These are phyloP conservation scores for Auxenochlorella pyrenoidosa DNA, from an alignment of 139 green algal genomes.

Conservation along the genomic window DNA sequence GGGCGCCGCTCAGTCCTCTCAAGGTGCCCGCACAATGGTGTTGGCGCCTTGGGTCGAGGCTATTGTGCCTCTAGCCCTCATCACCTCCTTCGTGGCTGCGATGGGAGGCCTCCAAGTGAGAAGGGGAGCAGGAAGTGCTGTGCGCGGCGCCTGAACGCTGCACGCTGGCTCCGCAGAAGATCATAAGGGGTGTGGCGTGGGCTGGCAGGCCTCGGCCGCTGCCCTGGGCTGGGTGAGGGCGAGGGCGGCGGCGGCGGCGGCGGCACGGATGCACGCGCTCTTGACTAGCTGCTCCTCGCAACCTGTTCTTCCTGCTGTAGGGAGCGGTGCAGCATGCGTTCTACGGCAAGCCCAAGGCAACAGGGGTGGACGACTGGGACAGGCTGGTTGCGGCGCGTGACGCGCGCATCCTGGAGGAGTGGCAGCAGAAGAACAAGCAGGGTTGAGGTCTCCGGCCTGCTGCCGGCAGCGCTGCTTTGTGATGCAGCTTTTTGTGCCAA, in stretches of 20 bases:
- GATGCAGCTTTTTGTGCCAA: too few species aligned
- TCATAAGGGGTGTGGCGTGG: too few species aligned
- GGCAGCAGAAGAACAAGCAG: constrained; percentile 18
- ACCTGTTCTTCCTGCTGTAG: neutral
- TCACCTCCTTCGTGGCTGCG: neutral
- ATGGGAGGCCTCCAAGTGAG: constrained; percentile 33
- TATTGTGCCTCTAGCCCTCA: constrained; percentile 7
- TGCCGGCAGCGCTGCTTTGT: too few species aligned
- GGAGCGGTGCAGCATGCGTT: constrained; percentile 28
- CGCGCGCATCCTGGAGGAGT: constrained; percentile 10
- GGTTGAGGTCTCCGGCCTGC: neutral
- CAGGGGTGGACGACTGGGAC: constrained; percentile 27
- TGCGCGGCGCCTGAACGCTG: too few species aligned
- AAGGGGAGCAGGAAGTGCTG: too few species aligned
- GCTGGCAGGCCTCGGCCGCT: too few species aligned
- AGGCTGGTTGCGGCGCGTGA: constrained; percentile 22
- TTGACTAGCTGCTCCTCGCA: too few species aligned
- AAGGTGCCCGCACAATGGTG: too few species aligned
- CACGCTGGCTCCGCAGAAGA: too few species aligned
- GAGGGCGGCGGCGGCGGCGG: too few species aligned
- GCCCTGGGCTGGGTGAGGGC: neutral
- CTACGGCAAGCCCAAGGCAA: constrained; percentile 46
- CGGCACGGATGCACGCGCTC: too few species aligned
- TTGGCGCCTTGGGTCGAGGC: neutral
- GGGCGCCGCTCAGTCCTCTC: too few species aligned